A percentile compares a stretch with the other conserved stretches of the same genome.
Evolutionary conservation across 352 stramenopile genomes (phyloP).

Genomic region (Globisporangium nagaii): DNA sequence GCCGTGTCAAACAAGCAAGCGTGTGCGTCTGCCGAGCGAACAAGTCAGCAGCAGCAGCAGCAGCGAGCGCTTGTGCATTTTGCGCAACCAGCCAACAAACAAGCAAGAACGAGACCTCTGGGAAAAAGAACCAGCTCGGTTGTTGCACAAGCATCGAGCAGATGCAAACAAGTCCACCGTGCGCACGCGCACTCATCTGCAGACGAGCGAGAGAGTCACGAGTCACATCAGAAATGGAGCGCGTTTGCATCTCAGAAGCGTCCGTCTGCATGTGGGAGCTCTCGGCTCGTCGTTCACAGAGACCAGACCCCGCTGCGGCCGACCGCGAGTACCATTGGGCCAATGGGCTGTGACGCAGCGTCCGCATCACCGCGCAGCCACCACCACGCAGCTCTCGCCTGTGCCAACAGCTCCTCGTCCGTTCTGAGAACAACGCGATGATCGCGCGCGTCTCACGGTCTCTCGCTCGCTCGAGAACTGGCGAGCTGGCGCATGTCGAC

Average conservation of each 20-base stretch:
- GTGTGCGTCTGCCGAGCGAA: too few species aligned
- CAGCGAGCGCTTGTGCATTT: too few species aligned
- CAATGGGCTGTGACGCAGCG: not conserved
- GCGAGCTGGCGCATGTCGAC: not conserved
- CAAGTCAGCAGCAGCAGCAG: too few species aligned
- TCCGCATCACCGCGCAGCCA: not conserved
- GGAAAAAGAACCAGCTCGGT: not conserved
- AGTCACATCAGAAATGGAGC: not conserved
- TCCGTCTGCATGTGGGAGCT: not conserved
- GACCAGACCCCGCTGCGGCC: not conserved
- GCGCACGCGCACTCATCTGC: not conserved
- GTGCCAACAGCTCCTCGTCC: not conserved
- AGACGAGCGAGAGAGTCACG: not conserved
- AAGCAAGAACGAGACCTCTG: too few species aligned
- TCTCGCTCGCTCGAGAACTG: not conserved
- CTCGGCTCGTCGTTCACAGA: slow-evolving; percentile 1
- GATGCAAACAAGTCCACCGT: not conserved
- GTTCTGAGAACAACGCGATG: slow-evolving; percentile 2
- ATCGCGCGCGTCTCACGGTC: not conserved
- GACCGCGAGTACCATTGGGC: not conserved
- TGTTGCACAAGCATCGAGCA: too few species aligned
- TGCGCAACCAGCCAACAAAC: too few species aligned
- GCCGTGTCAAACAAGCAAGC: too few species aligned
- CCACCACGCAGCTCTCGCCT: not conserved
- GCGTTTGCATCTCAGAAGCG: not conserved